Base-by-base conservation (phyloP, 257 asterid species). In the Penstemon barbatus region DNA sequence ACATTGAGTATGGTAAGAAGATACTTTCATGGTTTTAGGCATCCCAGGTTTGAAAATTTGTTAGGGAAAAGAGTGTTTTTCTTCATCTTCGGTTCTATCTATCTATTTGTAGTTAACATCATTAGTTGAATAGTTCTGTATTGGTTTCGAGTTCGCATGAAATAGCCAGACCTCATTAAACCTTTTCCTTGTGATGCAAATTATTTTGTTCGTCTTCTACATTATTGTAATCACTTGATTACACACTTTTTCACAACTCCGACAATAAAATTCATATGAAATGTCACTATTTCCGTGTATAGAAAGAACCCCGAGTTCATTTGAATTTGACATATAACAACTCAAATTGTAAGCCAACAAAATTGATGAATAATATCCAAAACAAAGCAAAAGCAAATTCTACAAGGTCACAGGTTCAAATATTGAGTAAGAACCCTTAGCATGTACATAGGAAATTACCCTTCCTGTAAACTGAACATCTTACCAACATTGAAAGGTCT, bases 401-500 rank as follows among this genome's bases (percentile, higher is more conserved):
- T 0, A 9, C 3, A 49, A 49, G 15, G 15, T 49, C 6, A 9
- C 54, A 10, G 4, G 54, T 12, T 25, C 51, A 46, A 9, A 49
- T 49, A 12, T 10, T 49, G 4, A 11, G n/a, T 2, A 49, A 10
- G 15, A 49, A 49, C 3, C 11, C 19, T 49, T 49, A 13, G n/a
- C 15, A 49, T 49, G 4, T 49, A 9, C 13, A 49, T 4, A 49
- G 54, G 6, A 49, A 49, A 49, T 49, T 4, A 49, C 54, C 54
- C 5, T 10, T 11, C 10, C 15, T 46, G 12, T 11, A 19, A 46
- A 39, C 43, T 4, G 53, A 50, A 66, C 6, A 19, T 8, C 5
- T 19, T 40, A 18, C 51, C 52, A 65, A 18, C 15, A 66, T 60
- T 19, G n/a, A 9, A 70, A 40, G 68, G 51, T 38, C 40, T n/a